Conservation (phyloP, 768 basidiomycete species). For the Podaxis sp. region DNA sequence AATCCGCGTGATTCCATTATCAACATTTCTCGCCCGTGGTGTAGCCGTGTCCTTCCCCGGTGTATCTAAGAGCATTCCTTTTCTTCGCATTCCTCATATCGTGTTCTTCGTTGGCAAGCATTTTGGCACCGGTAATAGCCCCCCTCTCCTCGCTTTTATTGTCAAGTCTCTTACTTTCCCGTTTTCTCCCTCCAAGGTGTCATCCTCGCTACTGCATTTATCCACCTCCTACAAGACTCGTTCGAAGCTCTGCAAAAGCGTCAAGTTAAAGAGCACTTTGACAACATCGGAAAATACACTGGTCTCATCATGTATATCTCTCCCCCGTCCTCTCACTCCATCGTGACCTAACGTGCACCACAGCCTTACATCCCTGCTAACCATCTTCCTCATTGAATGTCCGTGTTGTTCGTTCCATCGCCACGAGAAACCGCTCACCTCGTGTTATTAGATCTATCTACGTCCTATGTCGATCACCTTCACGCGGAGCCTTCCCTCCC, state of each 20-base stretch:
- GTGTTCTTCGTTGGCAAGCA: slow-evolving; percentile 87
- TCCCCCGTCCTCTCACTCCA: not conserved
- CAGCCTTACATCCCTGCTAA: slow-evolving; percentile 63
- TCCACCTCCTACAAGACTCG: slow-evolving; percentile 77
- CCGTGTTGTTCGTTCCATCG: slow-evolving; percentile 25
- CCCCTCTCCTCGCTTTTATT: not conserved
- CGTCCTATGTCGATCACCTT: slow-evolving; percentile 70
- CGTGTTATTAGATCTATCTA: slow-evolving; percentile 59
- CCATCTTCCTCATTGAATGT: slow-evolving; percentile 84
- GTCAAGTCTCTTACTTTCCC: not conserved
- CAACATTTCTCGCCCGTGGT: slow-evolving; percentile 1
- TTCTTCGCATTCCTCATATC: slow-evolving; percentile 61
- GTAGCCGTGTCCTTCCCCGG: slow-evolving; percentile 74
- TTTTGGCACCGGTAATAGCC: slow-evolving; percentile 68
- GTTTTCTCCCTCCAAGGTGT: slow-evolving; percentile 48
- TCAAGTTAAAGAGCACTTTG: slow-evolving; percentile 44
- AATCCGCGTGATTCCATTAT: not conserved
- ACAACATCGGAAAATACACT: slow-evolving; percentile 52
- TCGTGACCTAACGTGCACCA: slow-evolving; percentile 5
- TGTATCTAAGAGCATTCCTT: slow-evolving; percentile 52
- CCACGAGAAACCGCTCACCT: slow-evolving; percentile 5
- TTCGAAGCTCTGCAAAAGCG: slow-evolving; percentile 58
- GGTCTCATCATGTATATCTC: slow-evolving; percentile 74
- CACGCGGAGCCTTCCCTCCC: slow-evolving; percentile 61
- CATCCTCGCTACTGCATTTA: slow-evolving; percentile 81